Conservation (phyloP, 257 asterid species). For the Fraxinus pennsylvanica region DNA sequence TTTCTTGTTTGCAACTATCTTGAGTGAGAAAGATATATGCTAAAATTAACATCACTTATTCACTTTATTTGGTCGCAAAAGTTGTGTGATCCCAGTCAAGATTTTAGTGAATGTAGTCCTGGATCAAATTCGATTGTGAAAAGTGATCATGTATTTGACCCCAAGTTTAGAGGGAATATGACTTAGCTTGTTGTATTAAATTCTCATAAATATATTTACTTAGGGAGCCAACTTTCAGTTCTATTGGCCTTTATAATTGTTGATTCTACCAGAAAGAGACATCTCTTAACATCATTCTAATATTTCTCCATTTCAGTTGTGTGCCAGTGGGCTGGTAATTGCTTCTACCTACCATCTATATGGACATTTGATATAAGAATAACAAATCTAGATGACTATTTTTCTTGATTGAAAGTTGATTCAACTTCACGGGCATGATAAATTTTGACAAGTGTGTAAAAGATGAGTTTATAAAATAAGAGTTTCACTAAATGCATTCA, state of each 20-base stretch:
- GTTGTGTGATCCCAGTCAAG: not conserved
- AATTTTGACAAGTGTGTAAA: too few species aligned
- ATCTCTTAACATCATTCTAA: not conserved
- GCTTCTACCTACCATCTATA: too few species aligned
- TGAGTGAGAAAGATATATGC: not conserved
- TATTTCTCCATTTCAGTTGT: not conserved
- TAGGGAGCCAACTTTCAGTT: not conserved
- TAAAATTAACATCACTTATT: not conserved
- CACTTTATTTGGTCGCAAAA: not conserved
- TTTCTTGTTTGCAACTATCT: not conserved
- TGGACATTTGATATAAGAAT: too few species aligned
- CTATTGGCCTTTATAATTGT: not conserved
- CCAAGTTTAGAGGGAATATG: not conserved
- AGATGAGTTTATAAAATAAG: too few species aligned
- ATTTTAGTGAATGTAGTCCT: not conserved
- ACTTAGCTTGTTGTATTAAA: not conserved
- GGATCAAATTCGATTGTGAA: not conserved
- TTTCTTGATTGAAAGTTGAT: too few species aligned
- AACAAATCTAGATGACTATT: too few species aligned
- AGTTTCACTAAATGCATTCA: not conserved
- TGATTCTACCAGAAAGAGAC: not conserved
- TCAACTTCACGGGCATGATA: too few species aligned
- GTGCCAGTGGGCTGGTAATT: not conserved
- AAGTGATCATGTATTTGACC: not conserved
- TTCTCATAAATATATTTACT: not conserved